Evolutionary conservation across 1,284 basidiomycete species (phyloP).

Genomic region (Pisolithus thermaeus): DNA sequence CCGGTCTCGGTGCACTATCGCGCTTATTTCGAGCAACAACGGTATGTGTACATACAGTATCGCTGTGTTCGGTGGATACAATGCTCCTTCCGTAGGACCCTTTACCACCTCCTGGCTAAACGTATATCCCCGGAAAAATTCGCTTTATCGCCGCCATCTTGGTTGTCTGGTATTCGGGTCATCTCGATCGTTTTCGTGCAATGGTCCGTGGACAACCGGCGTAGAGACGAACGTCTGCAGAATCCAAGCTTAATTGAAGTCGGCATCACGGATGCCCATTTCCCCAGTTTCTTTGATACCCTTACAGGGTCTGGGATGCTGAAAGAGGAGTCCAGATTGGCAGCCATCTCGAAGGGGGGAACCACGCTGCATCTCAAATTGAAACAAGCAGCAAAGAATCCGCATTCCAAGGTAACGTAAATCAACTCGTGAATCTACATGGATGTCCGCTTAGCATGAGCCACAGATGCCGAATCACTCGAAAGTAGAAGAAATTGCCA

Average conservation of each 20-base stretch:
- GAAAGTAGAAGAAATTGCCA: slow-evolving; percentile 11
- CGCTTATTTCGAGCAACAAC: slow-evolving; percentile 27
- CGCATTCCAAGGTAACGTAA: slow-evolving; percentile 14
- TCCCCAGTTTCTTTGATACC: slow-evolving; percentile 22
- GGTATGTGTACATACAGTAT: slow-evolving; percentile 7
- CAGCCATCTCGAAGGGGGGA: too few species aligned
- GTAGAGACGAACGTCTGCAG: slow-evolving; percentile 13
- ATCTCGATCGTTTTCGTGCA: slow-evolving; percentile 24
- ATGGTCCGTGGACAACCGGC: slow-evolving; percentile 20
- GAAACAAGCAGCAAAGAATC: slow-evolving; percentile 10
- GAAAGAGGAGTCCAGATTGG: too few species aligned
- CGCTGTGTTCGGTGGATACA: background rate
- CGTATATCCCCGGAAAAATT: slow-evolving; percentile 22
- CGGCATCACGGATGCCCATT: slow-evolving; percentile 27
- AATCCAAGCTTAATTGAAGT: slow-evolving; percentile 17
- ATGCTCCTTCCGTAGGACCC: slow-evolving; percentile 7
- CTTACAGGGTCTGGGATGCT: background rate
- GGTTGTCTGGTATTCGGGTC: slow-evolving; percentile 23
- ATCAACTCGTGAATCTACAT: background rate
- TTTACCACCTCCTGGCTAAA: slow-evolving; percentile 21
- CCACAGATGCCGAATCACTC: slow-evolving; percentile 17
- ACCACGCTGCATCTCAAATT: slow-evolving; percentile 19
- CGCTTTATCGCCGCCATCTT: slow-evolving; percentile 18
- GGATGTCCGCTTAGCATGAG: background rate
- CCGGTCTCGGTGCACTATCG: slow-evolving; percentile 13